Evolutionary conservation across 345 rosid species (phyloP).

Genomic region (Corchorus capsularis): DNA sequence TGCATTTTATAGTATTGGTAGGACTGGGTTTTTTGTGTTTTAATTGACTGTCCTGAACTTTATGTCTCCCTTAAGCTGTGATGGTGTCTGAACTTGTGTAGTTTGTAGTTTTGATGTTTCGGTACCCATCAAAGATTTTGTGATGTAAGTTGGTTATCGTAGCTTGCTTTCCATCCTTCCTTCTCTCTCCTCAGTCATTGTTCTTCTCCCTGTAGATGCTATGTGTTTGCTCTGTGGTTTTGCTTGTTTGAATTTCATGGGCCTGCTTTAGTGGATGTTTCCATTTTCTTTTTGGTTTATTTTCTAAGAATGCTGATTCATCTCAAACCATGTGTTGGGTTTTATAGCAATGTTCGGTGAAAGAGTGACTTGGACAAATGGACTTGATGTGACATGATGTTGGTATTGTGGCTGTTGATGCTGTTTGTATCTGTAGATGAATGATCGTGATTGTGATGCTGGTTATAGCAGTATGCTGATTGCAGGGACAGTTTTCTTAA

Average conservation of each 20-base stretch:
- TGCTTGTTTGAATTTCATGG: background rate
- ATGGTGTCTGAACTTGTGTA: constrained; percentile 19
- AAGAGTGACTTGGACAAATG: constrained; percentile 54
- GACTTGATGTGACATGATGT: constrained; percentile 55
- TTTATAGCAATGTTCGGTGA: constrained; percentile 72
- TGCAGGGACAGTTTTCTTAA: constrained; percentile 28
- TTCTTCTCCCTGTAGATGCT: background rate
- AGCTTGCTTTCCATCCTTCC: background rate
- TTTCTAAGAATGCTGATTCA: constrained; percentile 29
- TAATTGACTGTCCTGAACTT: constrained; percentile 35
- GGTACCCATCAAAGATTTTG: constrained; percentile 13
- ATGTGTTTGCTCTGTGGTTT: background rate
- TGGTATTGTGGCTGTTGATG: constrained; percentile 77
- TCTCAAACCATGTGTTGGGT: constrained; percentile 46
- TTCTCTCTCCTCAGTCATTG: background rate
- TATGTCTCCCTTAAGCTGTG: constrained; percentile 12
- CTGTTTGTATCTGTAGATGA: constrained; percentile 61
- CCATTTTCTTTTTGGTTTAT: background rate
- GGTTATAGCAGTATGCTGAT: constrained; percentile 35
- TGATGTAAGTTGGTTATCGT: constrained; percentile 14
- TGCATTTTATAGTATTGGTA: constrained; percentile 39
- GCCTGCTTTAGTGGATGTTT: background rate
- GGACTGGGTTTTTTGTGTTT: constrained; percentile 35
- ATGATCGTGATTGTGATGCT: constrained; percentile 55
- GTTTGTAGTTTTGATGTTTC: constrained; percentile 25